phyloP scores from a whole-genome alignment of 164 flowering plant species.

The Warburgia ugandensis region DNA sequence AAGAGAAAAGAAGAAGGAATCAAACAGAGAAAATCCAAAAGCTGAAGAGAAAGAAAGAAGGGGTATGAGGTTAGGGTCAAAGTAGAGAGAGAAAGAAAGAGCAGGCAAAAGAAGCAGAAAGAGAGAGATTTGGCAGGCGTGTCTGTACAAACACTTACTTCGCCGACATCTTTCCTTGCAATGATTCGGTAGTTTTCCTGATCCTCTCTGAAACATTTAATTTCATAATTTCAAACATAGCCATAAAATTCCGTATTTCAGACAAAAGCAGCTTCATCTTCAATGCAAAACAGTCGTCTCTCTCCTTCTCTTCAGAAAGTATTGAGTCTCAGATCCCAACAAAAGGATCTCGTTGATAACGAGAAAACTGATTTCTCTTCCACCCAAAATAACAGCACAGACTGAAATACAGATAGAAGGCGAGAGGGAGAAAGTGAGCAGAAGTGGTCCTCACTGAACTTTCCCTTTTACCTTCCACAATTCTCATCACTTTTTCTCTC shows the following conservation, averaged over 20 bases:
- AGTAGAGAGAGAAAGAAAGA: no score
- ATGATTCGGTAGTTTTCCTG: conserved; percentile 7
- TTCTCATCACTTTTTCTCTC: no score
- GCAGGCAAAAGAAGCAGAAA: no score
- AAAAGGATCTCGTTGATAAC: conserved; percentile 29
- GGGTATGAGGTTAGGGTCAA: no score
- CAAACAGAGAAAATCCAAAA: no score
- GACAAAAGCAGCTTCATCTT: not conserved
- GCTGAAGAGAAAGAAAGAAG: no score
- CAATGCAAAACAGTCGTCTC: conserved; percentile 11
- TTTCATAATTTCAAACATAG: no score
- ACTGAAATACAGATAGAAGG: not conserved
- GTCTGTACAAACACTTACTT: no score
- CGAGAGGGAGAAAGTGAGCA: not conserved
- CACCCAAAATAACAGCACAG: not conserved
- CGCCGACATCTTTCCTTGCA: conserved; percentile 9
- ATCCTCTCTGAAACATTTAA: conserved; percentile 1
- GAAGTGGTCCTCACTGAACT: conserved; percentile 1
- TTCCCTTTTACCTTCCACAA: conserved; percentile 3
- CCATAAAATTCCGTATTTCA: not conserved
- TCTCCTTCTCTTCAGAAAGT: conserved; percentile 29
- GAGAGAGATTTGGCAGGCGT: no score
- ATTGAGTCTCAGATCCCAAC: conserved; percentile 45
- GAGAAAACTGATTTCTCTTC: conserved; percentile 21
- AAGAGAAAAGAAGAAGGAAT: no score